Evolutionary conservation across 2,329 filamentous ascomycete species (phyloP), one percentile per base, ranked within the genome.

Genomic region (Graphium sp.): DNA sequence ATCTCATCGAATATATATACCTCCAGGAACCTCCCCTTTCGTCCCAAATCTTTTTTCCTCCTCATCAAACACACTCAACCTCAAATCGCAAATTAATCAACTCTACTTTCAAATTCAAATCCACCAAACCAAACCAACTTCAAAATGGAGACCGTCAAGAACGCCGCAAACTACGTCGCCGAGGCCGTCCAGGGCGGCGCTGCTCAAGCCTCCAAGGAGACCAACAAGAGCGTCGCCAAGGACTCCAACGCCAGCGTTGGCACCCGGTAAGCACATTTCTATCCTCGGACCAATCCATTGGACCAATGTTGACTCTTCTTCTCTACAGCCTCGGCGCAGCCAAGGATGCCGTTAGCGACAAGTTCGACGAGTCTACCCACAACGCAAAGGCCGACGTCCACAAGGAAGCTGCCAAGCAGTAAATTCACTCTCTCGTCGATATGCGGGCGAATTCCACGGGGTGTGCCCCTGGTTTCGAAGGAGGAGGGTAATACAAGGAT

Each of bases 181-280:
- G 74, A 79, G 64, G 57, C 58, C 41, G 49, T 75, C 45, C 64
- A 75, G 59, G 61, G 69, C 42, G 56, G 58, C 29, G 45, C 57
- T 39, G 55, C 61, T 35, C 58, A 60, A 42, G 60, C 63, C 37
- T 66, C 60, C 57, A 77, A 79, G 66, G 71, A 78, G 60, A 56
- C 58, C 58, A 78, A 78, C 69, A 78, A 78, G 67, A 49, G 60
- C 41, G 56, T 71, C 40, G 73, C 73, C 49, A 77, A 78, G 63
- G 64, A 72, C 47, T 45, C 44, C 48, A 57, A 73, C 44, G 62
- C 57, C 38, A 41, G 40, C 36, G 9, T 71, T 30, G 39, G 49
- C 43, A 71, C 64, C 47, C 71, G 73, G 60, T 64, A 49, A 47
- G 57, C n/a, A 31, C 23, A 14, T 1, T 17, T 18, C 19, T 7